Conservation (phyloP, 192 early-diverging fungal genomes). For the Coemansia sp. region DNA sequence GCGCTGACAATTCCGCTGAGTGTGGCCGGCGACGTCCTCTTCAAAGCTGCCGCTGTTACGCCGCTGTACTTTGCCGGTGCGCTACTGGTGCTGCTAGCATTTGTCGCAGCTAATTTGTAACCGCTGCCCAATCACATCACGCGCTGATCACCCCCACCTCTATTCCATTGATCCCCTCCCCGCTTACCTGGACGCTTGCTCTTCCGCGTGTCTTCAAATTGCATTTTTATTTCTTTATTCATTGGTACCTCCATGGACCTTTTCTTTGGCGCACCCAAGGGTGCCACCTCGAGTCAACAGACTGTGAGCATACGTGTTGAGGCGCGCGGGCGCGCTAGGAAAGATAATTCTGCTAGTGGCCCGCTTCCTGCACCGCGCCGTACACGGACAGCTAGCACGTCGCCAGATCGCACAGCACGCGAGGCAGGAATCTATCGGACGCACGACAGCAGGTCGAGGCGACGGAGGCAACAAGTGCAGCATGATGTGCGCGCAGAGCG, state of each 20-base stretch:
- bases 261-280: slow-evolving; percentile 43
- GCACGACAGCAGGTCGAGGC: slow-evolving; percentile 7
- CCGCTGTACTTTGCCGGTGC: slow-evolving; percentile 66
- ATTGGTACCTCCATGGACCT: slow-evolving; percentile 30
- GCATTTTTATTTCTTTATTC: background rate
- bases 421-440: background rate
- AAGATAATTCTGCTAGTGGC: background rate
- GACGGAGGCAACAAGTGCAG: background rate
- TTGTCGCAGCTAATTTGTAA: slow-evolving; percentile 62
- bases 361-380: background rate
- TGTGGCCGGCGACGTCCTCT: slow-evolving; percentile 67
- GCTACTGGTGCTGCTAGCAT: slow-evolving; percentile 62
- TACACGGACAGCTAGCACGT: background rate
- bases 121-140: background rate
- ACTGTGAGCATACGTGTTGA: slow-evolving; percentile 42
- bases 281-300: slow-evolving; percentile 15
- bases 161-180: background rate
- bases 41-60: slow-evolving; percentile 59
- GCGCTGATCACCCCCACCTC: background rate
- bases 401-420: background rate
- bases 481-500: background rate
- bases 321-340: slow-evolving; percentile 19
- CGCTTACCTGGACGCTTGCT: background rate
- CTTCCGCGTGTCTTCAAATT: background rate
- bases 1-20: slow-evolving; percentile 74